phyloP scores from a whole-genome alignment of 768 basidiomycete species.

The Russula virescens region DNA sequence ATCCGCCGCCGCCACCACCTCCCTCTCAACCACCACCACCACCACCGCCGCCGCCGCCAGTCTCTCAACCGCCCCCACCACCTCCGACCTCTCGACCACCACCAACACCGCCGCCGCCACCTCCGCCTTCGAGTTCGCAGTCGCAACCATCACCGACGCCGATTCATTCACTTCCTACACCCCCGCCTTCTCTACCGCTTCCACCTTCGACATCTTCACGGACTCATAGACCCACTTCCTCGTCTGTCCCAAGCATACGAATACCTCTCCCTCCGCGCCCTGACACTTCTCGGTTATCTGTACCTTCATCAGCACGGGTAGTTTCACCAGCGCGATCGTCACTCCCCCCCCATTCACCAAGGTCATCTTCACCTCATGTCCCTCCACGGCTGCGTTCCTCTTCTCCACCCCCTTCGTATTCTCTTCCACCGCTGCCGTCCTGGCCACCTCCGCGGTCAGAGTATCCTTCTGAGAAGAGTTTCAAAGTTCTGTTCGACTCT shows the following conservation, averaged over 20 bases:
- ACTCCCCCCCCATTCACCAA: conserved; percentile 29
- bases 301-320: conserved; percentile 25
- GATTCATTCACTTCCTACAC: conserved; percentile 23
- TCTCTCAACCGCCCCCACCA: conserved; percentile 28
- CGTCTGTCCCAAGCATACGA: conserved; percentile 16
- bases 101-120: conserved; percentile 27
- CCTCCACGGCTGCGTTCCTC: conserved; percentile 18
- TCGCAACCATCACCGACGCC: conserved; percentile 26
- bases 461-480: conserved; percentile 44
- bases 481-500: conserved; percentile 62
- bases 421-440: conserved; percentile 40
- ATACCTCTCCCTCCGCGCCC: conserved; percentile 25
- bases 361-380: conserved; percentile 21
- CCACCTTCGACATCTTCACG: conserved; percentile 28
- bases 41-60: conserved; percentile 28
- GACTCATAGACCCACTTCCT: conserved; percentile 24
- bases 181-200: conserved; percentile 25
- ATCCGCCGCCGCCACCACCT: conserved; percentile 29
- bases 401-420: conserved; percentile 29
- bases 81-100: conserved; percentile 25
- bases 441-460: conserved; percentile 53
- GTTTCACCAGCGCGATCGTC: conserved; percentile 22
- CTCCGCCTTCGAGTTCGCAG: conserved; percentile 24
- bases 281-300: conserved; percentile 27
- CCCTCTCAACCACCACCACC: conserved; percentile 26